Base-by-base conservation (phyloP, 2,329 filamentous ascomycete genomes). In the Neofusicoccum ribis region DNA sequence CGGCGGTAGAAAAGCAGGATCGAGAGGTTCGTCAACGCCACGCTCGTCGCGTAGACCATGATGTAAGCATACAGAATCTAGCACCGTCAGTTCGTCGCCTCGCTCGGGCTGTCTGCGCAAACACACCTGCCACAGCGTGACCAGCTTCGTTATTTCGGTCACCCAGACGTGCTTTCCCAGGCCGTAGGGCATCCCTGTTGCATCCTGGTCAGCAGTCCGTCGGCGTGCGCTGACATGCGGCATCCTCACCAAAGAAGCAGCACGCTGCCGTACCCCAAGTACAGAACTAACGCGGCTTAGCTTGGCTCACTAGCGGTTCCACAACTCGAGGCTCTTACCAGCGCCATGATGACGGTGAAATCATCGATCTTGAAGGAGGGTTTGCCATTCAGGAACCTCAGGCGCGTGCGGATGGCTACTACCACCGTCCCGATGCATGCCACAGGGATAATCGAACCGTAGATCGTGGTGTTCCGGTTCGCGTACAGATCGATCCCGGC, bases 1-100 rank as follows among this genome's bases (percentile, higher is more conserved):
- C 83, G 82, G 23, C 84, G 81, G 68, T 86, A 87, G 17, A 86
- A 78, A 3, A 84, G 73, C 6, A 85, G 71, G 60, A 85, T 83
- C 2, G 84, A 85, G 2, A 80, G 72, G 68, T 86, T 86, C 1
- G 82, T 84, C 36, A 84, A 73, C 70, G 83, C 84, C 66, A 86
- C 82, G 49, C 82, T 82, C 67, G 84, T 72, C 68, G 86, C 86
- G 73, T 86, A 86, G 59, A 83, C 80, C 58, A 66, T 62, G n/a
- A 63, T 41, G 17, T 66, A 64, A 20, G 41, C 60, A 51, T 50
- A 66, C 2, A 66, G 49, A 17, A 58, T 47, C 52, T 66, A 51
- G 3, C 15, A n/a, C 12, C 9, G 43, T 62, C 12, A 62, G 43
- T 17, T 3, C 5, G 7, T 5, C 4, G 14, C 15, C 14, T n/a